A percentile compares a stretch with the other conserved stretches of the same genome.
Evolutionary conservation across 176 grass and related monocot species (phyloP).

Genomic region (sorghum (Sorghum bicolor)): DNA sequence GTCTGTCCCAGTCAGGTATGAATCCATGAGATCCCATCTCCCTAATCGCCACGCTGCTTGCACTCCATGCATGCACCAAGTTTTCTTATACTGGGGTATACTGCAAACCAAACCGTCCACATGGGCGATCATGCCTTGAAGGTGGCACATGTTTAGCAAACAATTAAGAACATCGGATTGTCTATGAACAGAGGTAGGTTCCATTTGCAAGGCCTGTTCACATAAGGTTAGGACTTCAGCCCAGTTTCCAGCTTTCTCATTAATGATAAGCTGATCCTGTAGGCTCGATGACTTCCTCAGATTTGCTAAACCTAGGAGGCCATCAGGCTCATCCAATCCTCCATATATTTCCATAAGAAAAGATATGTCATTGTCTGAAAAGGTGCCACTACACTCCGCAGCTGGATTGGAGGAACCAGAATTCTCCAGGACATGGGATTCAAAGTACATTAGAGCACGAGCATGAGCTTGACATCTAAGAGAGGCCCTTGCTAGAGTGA

Average conservation of each 20-base stretch:
- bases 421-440: slow-evolving; percentile 78
- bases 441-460: slow-evolving; percentile 88
- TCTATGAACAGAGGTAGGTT: slow-evolving; percentile 87
- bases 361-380: slow-evolving; percentile 92
- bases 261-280: slow-evolving; percentile 97
- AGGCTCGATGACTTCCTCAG: slow-evolving; percentile 82
- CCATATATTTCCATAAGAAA: slow-evolving; percentile 99
- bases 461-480: slow-evolving; percentile 93
- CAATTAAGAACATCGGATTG: slow-evolving; percentile 97
- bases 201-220: slow-evolving; percentile 94
- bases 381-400: slow-evolving; percentile 66
- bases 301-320: slow-evolving; percentile 81
- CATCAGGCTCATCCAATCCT: slow-evolving; percentile 94
- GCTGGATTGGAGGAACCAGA: slow-evolving; percentile 95
- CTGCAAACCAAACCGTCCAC: slow-evolving; percentile 84
- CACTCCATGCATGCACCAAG: slow-evolving; percentile 96
- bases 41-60: slow-evolving; percentile 97
- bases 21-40: slow-evolving; percentile 96
- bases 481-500: slow-evolving; percentile 88
- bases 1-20: slow-evolving; percentile 74
- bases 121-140: slow-evolving; percentile 94
- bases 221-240: slow-evolving; percentile 89
- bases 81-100: slow-evolving; percentile 76
- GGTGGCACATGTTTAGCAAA: slow-evolving; percentile 94
- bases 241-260: slow-evolving; percentile 96